Percentiles rank a stretch among this genome's conserved stretches.
phyloP scores from a whole-genome alignment of 176 grass and related monocot species.

The Oryza rufipogon region DNA sequence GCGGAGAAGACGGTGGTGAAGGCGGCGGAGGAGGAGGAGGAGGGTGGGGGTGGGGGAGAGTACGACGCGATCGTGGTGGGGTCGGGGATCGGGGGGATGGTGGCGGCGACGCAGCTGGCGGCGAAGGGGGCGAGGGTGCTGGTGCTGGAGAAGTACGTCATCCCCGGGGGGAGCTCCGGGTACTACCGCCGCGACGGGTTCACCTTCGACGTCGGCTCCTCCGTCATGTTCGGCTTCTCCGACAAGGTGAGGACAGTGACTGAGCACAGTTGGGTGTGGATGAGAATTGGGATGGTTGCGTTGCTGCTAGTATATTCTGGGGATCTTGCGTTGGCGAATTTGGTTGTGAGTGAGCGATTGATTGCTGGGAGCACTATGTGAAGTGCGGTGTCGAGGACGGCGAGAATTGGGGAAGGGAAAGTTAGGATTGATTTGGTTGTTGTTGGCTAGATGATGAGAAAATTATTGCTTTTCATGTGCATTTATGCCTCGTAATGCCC shows the following conservation, averaged over 20 bases:
- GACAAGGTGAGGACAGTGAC: conserved; percentile 63
- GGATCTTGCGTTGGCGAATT: neutral
- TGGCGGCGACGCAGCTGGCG: conserved; percentile 84
- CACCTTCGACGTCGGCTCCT: conserved; percentile 92
- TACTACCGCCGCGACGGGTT: conserved; percentile 83
- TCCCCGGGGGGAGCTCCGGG: conserved; percentile 88
- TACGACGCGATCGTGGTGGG: conserved; percentile 88
- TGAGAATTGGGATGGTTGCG: neutral
- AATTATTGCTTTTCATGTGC: neutral
- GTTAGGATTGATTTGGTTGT: neutral
- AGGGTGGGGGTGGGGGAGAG: neutral
- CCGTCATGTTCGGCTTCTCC: conserved; percentile 94
- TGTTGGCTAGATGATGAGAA: neutral
- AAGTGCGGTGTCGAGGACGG: neutral
- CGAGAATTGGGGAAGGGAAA: neutral
- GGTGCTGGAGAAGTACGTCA: conserved; percentile 93
- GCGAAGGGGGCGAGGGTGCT: conserved; percentile 83
- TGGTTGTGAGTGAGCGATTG: neutral
- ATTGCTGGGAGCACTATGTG: neutral
- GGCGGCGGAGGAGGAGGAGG: neutral
- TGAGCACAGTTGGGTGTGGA: neutral
- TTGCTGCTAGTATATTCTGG: neutral
- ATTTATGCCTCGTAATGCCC: conserved; percentile 6
- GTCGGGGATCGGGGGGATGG: conserved; percentile 86
- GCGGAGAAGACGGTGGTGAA: conserved; percentile 6